phyloP scores from a whole-genome alignment of 202 grass and related monocot genomes.

The Thinopyrum obtusiflorum region DNA sequence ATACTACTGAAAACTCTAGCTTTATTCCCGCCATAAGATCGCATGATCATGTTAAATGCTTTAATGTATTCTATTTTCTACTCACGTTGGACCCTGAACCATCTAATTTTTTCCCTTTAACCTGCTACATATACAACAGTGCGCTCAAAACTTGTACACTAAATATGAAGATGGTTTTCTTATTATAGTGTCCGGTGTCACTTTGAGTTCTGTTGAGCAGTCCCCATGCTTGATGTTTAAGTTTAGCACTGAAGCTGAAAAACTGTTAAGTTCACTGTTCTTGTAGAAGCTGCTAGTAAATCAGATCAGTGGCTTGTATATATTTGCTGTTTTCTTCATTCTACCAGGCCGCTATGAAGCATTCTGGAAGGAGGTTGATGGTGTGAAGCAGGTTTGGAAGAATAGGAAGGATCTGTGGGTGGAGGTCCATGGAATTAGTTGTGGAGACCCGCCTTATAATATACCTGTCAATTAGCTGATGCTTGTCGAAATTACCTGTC shows the following conservation, averaged over 20 bases:
- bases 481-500: slow-evolving; percentile 49
- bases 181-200: background rate
- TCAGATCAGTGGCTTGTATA: slow-evolving; percentile 4
- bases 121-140: no score
- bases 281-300: no score
- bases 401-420: slow-evolving; percentile 72
- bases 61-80: no score
- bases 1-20: no score
- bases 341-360: slow-evolving; percentile 75
- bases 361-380: slow-evolving; percentile 88
- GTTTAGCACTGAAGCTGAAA: background rate
- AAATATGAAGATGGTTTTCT: background rate
- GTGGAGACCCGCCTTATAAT: no score
- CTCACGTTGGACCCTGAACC: no score
- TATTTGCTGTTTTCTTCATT: slow-evolving; percentile 48
- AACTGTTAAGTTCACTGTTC: no score
- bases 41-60: no score
- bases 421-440: slow-evolving; percentile 55
- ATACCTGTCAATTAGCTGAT: slow-evolving; percentile 44
- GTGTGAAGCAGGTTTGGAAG: slow-evolving; percentile 75
- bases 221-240: slow-evolving; percentile 23
- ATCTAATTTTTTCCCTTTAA: no score
- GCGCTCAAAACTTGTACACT: background rate
- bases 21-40: no score
- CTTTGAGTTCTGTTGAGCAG: slow-evolving; percentile 9